Evolutionary conservation across 1,284 basidiomycete species (phyloP).

Genomic region (Trichosporon inkin): DNA sequence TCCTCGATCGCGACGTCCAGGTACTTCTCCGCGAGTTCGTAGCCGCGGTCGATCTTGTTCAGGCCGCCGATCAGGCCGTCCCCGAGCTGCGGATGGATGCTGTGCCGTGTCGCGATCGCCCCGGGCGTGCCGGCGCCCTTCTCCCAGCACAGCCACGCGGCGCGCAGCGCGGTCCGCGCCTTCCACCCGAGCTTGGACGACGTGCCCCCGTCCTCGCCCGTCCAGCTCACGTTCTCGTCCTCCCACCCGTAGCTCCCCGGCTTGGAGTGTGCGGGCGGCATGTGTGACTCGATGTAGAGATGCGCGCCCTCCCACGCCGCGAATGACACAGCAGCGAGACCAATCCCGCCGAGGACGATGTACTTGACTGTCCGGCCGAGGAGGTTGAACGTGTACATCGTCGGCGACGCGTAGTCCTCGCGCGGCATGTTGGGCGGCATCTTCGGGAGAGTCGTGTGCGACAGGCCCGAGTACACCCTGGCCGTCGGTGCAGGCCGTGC

Average conservation of each 20-base stretch:
- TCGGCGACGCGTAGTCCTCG: conserved; percentile 46
- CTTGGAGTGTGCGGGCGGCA: conserved; percentile 44
- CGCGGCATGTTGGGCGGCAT: conserved; percentile 41
- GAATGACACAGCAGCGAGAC: conserved; percentile 47
- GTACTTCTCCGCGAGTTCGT: conserved; percentile 47
- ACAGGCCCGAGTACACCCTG: not conserved
- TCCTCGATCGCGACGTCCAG: conserved; percentile 37
- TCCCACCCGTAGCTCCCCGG: conserved; percentile 70
- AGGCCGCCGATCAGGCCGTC: conserved; percentile 34
- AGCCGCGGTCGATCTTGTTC: conserved; percentile 40
- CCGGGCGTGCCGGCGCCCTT: conserved; percentile 60
- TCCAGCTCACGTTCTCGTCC: conserved; percentile 65
- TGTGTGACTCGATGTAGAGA: conserved; percentile 65
- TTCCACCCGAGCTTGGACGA: conserved; percentile 64
- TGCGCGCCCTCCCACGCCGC: conserved; percentile 59
- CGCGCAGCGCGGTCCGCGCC: conserved; percentile 64
- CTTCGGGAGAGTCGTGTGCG: conserved; percentile 20
- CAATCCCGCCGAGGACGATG: conserved; percentile 38
- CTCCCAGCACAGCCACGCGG: conserved; percentile 70
- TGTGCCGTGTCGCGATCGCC: conserved; percentile 28
- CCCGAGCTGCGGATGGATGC: conserved; percentile 30
- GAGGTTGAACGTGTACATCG: conserved; percentile 41
- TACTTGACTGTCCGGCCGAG: conserved; percentile 40
- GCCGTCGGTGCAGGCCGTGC: not conserved
- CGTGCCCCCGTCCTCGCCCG: conserved; percentile 66